Evolutionary conservation across 2,329 filamentous ascomycete species (phyloP).

Genomic region (Colletotrichum limetticola): DNA sequence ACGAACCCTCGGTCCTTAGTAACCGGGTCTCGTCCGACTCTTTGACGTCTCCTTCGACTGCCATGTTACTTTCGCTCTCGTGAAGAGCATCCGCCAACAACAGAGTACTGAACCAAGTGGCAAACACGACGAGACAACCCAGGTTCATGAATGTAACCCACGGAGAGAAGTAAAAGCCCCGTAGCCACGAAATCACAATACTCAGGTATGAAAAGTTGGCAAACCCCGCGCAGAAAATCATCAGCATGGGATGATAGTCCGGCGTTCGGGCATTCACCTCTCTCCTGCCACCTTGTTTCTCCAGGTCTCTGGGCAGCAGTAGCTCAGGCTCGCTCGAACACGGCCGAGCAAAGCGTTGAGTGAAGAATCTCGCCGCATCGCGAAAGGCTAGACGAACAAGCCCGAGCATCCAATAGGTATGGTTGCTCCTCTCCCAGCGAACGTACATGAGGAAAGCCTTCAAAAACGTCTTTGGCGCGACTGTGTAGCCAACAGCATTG

Average conservation of each 20-base stretch:
- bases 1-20: background rate
- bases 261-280: background rate
- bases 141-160: slow-evolving; percentile 13
- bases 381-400: background rate
- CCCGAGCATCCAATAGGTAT: slow-evolving; percentile 17
- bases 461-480: slow-evolving; percentile 7
- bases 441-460: slow-evolving; percentile 21
- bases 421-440: slow-evolving; percentile 15
- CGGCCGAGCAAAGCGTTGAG: background rate
- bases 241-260: slow-evolving; percentile 9
- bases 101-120: slow-evolving; percentile 11
- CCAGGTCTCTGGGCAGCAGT: background rate
- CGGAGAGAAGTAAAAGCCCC: background rate
- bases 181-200: background rate
- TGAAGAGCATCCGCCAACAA: slow-evolving; percentile 3
- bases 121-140: slow-evolving; percentile 15
- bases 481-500: slow-evolving; percentile 19
- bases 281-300: background rate
- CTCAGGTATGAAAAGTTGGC: slow-evolving; percentile 13
- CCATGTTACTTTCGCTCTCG: background rate
- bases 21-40: background rate
- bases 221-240: background rate
- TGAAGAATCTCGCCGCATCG: slow-evolving; percentile 1
- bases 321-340: background rate
- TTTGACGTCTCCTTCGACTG: background rate